Evolutionary conservation across 345 rosid species (phyloP), one percentile per base, ranked within the genome.

Genomic region (Gossypium raimondii): DNA sequence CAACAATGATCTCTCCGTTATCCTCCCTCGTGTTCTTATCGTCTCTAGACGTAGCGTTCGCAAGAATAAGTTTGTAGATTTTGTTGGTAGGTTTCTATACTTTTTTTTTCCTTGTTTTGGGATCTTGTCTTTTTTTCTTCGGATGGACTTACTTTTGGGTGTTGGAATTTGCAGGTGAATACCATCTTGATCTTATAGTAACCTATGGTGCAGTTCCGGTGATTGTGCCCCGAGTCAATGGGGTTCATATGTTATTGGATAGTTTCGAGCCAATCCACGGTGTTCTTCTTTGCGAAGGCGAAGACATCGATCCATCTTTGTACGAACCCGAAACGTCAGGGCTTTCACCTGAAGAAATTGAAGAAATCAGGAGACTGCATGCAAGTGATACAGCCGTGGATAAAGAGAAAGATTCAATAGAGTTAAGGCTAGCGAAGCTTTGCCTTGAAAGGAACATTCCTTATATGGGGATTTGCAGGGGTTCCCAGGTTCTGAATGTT

Each of bases 161-260:
- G 3, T 67, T 44, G 20, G 41, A 29, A 2, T 11, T 57, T 78
- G 34, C 90, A 93, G 98, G 98, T 17, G 97, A 93, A 73, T 93
- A 93, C 78, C 98, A 93, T 82, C 91, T 93, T 57, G 97, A 91
- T 87, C 94, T 93, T 41, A 85, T 93, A 64, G 93, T 91, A 17
- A 12, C 63, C 29, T 58, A 58, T 2, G 63, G 63, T 22, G 63
- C 63, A 3, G 63, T 58, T 7, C 63, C 63, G 2, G 38, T 58
- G 17, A 58, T 58, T 25, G 63, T 58, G 7, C 63, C 63, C 12
- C 63, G 63, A 11, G 63, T 58, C 13, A 58, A 12, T 24, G 63
- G 63, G 14, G 63, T 58, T 58, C 63, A 58, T 22, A 58, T 24
- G 63, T 58, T 58, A 4, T 58, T 58, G 29, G 63, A 58, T 58